Evolutionary conservation across 2,329 filamentous ascomycete species (phyloP).

Genomic region (Lasiodiplodia citricola): DNA sequence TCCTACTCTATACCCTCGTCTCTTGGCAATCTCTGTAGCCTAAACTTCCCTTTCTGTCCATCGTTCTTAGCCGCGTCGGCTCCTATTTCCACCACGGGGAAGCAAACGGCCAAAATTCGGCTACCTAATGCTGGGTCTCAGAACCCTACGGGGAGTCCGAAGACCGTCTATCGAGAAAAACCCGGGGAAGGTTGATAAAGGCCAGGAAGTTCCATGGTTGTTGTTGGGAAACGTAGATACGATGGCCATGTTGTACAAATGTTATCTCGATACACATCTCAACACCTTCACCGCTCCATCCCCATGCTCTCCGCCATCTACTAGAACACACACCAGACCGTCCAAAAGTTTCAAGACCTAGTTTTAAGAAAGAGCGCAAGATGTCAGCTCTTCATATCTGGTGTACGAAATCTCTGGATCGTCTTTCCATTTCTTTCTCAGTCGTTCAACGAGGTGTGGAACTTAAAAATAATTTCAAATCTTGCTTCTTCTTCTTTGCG

Average conservation of each 20-base stretch:
- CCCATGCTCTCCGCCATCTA: not conserved
- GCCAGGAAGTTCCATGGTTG: constrained; percentile 7
- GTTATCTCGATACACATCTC: constrained; percentile 21
- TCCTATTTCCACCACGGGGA: constrained; percentile 1
- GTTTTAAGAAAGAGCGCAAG: not conserved
- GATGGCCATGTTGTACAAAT: constrained; percentile 24
- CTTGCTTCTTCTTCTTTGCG: not conserved
- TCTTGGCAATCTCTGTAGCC: constrained; percentile 13
- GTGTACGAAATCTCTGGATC: not conserved
- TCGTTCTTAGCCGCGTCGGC: not conserved
- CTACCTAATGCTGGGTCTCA: constrained; percentile 11
- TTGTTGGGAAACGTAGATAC: constrained; percentile 24
- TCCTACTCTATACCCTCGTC: constrained; percentile 22
- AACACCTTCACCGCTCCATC: not conserved
- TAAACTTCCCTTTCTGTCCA: constrained; percentile 17
- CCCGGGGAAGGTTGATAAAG: constrained; percentile 6
- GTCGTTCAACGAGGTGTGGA: not conserved
- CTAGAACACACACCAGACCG: not conserved
- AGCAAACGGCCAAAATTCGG: not conserved
- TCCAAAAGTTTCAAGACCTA: not conserved
- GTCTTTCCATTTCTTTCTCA: not conserved
- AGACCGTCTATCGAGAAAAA: not conserved
- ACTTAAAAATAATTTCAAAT: not conserved
- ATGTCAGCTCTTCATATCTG: not conserved
- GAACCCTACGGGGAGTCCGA: not conserved